Conservation (phyloP, 2,329 filamentous ascomycete species). For the Scedosporium aurantiacum region DNA sequence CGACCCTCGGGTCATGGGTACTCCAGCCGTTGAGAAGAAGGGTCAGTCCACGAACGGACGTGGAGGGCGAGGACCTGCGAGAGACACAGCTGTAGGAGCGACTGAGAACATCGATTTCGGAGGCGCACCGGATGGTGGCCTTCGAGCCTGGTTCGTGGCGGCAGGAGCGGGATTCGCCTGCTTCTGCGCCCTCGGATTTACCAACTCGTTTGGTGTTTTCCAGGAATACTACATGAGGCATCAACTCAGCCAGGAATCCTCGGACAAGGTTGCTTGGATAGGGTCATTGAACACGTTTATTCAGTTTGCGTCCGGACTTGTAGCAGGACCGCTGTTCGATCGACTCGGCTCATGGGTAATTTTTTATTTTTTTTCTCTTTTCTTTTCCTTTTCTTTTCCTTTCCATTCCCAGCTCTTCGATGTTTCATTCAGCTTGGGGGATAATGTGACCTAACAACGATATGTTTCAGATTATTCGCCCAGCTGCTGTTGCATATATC, state of each 20-base stretch:
- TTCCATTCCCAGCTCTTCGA: neutral
- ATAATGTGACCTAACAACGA: too few species aligned
- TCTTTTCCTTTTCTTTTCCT: too few species aligned
- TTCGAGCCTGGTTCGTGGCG: conserved; percentile 29
- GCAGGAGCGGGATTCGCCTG: conserved; percentile 21
- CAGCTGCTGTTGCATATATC: conserved; percentile 21
- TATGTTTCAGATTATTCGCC: conserved; percentile 23
- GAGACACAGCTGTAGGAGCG: too few species aligned
- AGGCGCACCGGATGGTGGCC: conserved; percentile 24
- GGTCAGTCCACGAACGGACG: too few species aligned
- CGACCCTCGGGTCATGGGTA: too few species aligned
- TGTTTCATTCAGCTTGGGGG: neutral
- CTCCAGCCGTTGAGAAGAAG: too few species aligned
- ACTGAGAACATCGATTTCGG: too few species aligned
- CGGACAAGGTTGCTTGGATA: neutral
- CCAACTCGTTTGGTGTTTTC: neutral
- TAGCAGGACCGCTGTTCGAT: conserved; percentile 28
- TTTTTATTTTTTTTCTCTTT: too few species aligned
- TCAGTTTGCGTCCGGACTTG: neutral
- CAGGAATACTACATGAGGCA: neutral
- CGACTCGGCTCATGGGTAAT: conserved; percentile 27
- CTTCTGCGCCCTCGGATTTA: conserved; percentile 17
- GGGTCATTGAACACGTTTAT: neutral
- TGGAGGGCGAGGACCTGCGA: too few species aligned
- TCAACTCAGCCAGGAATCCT: neutral